Evolutionary conservation across 352 stramenopile genomes (phyloP), one percentile per base, ranked within the genome.

Genomic region (Phytophthora nicotianae): DNA sequence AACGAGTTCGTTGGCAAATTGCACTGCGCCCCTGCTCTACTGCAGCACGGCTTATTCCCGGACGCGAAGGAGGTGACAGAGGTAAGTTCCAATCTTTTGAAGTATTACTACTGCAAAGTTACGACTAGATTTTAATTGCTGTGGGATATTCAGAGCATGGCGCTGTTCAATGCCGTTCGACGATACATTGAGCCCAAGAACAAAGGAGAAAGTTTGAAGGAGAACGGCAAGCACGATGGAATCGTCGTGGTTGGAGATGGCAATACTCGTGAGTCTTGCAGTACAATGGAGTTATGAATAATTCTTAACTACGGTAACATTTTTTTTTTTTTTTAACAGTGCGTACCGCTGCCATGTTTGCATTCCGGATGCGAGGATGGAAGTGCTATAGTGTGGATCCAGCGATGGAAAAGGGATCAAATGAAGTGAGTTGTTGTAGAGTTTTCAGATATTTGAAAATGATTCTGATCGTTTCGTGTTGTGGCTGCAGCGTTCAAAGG

Each of bases 51-150:
- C 16, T 69, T 95, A 21, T 95, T 90, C 50, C 86, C 86, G 9
- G 83, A 95, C 50, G 82, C 83, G 10, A 95, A 95, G 55, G 86
- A 95, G 66, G 75, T 95, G 58, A 91, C 86, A 10, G 86, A 95
- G 74, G 83, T 91, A 61, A 41, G 17, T 24, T 35, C 33, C 19
- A 8, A 16, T 24, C 6, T 35, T 11, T 19, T 50, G n/a, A n/a
- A n/a, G n/a, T n/a, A n/a, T n/a, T n/a, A n/a, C 29, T 2, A 8
- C 5, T 35, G 9, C 29, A 35, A 8, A 35, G n/a, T n/a, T n/a
- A n/a, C n/a, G 24, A 29, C 24, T 29, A 29, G 7, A 29, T 29
- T 3, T 42, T 13, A n/a, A n/a, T n/a, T 23, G 13, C 17, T 20
- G 9, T 53, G 4, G 16, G 10, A 11, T 48, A 2, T 62, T 21